These are phyloP conservation scores for Sutorius australiensis DNA, from an alignment of 768 basidiomycete species.

Conservation along the genomic window DNA sequence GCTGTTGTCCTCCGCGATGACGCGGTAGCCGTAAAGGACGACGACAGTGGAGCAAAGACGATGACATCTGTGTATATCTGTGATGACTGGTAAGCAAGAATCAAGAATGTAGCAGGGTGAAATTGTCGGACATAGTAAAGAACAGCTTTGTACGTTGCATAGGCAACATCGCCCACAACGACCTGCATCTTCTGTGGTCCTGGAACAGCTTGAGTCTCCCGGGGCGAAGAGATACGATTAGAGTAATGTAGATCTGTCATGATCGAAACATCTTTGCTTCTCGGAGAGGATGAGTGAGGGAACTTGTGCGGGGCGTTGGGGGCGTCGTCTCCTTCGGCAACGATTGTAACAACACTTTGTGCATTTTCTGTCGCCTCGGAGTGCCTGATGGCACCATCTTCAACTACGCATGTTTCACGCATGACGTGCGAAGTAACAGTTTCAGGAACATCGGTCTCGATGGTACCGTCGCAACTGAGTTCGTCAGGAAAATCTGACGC, in stretches of 20 bases:
- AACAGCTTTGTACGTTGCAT: constrained; percentile 59
- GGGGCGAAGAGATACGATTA: neutral
- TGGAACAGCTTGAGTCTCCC: constrained; percentile 11
- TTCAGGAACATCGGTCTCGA: constrained; percentile 22
- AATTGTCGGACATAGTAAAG: constrained; percentile 71
- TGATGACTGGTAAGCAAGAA: neutral
- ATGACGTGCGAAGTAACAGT: neutral
- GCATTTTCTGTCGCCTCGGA: neutral
- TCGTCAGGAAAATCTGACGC: constrained; percentile 33
- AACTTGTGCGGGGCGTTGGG: constrained; percentile 33
- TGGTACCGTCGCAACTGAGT: constrained; percentile 27
- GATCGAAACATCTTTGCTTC: constrained; percentile 23
- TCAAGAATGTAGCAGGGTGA: neutral
- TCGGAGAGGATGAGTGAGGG: constrained; percentile 40
- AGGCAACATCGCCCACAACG: constrained; percentile 55
- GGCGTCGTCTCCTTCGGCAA: constrained; percentile 9
- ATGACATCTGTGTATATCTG: constrained; percentile 86
- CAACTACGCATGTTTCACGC: constrained; percentile 2
- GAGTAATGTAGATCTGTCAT: constrained; percentile 10
- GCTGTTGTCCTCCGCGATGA: constrained; percentile 10
- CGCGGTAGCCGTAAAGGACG: constrained; percentile 46
- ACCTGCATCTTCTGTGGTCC: constrained; percentile 54
- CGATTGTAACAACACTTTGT: neutral
- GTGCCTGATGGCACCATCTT: constrained; percentile 1
- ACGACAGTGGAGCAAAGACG: constrained; percentile 79